Percentiles rank a stretch among this genome's conserved stretches.
These are phyloP conservation scores for Pyrenopolyporus hunteri DNA, from an alignment of 495 filamentous ascomycete genomes.

Conservation along the genomic window DNA sequence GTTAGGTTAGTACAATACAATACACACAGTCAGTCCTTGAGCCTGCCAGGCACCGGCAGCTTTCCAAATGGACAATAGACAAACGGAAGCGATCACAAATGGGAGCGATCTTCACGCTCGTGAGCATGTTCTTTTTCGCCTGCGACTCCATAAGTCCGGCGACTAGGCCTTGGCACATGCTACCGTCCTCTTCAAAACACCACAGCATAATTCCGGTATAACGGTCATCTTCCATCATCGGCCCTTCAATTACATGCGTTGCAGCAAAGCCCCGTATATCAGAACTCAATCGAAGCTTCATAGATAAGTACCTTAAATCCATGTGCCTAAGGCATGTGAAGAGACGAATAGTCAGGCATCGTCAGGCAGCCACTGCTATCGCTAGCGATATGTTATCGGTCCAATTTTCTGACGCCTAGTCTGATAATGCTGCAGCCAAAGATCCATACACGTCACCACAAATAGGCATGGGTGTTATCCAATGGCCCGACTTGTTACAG, in stretches of 20 bases:
- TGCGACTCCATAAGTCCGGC: conserved; percentile 18
- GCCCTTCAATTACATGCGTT: conserved; percentile 10
- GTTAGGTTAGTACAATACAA: conserved; percentile 31
- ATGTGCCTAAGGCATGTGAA: background rate
- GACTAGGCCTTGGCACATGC: conserved; percentile 27
- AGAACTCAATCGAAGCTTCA: conserved; percentile 25
- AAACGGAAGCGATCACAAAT: conserved; percentile 6
- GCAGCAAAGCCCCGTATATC: background rate
- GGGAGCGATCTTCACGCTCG: conserved; percentile 23
- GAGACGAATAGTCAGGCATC: background rate
- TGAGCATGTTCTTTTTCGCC: background rate
- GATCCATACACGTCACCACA: conserved; percentile 28
- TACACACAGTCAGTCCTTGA: background rate
- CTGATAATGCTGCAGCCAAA: conserved; percentile 22
- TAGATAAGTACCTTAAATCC: no score
- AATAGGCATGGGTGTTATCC: conserved; percentile 19
- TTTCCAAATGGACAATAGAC: conserved; percentile 12
- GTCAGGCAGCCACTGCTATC: background rate
- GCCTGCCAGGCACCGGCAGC: conserved; percentile 30
- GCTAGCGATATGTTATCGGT: conserved; percentile 7
- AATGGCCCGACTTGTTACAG: conserved; percentile 19
- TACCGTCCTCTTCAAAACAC: no score
- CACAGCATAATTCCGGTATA: conserved; percentile 5
- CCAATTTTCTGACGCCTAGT: conserved; percentile 7
- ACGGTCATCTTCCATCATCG: background rate